These are phyloP conservation scores for Monilinia fructicola DNA, from an alignment of 2,329 filamentous ascomycete genomes.

Conservation along the genomic window DNA sequence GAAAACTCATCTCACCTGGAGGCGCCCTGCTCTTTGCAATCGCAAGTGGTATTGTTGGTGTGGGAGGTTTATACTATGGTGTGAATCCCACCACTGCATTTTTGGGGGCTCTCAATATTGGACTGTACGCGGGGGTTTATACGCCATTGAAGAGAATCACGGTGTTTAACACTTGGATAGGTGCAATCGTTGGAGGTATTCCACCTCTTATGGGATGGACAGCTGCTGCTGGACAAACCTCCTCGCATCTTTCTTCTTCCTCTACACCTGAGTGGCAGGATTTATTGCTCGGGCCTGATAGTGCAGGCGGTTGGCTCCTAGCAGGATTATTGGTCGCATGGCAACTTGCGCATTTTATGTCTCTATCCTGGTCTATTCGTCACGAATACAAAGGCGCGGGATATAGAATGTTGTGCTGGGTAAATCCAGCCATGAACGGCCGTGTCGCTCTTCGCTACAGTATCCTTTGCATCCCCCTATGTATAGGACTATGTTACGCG, in stretches of 20 bases:
- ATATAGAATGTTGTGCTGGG: constrained; percentile 77
- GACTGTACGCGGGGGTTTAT: constrained; percentile 87
- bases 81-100: constrained; percentile 92
- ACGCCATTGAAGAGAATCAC: constrained; percentile 88
- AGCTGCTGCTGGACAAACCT: constrained; percentile 85
- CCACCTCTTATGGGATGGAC: constrained; percentile 98
- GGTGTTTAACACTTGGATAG: constrained; percentile 90
- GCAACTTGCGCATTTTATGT: constrained; percentile 99
- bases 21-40: constrained; percentile 77
- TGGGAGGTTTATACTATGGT: constrained; percentile 76
- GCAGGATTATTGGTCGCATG: constrained; percentile 85
- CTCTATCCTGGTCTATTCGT: constrained; percentile 81
- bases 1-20: constrained; percentile 70
- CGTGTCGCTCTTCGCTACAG: constrained; percentile 88
- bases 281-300: constrained; percentile 68
- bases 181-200: constrained; percentile 87
- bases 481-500: constrained; percentile 72
- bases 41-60: constrained; percentile 67
- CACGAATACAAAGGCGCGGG: constrained; percentile 79
- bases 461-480: constrained; percentile 81
- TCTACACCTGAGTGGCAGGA: constrained; percentile 70
- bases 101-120: constrained; percentile 80
- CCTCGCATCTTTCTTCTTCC: constrained; percentile 65
- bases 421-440: constrained; percentile 79
- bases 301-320: constrained; percentile 82